A percentile compares a stretch with the other conserved stretches of the same genome.
These are phyloP conservation scores for Chaetomidium leptoderma DNA, from an alignment of 495 filamentous ascomycete genomes.

Conservation along the genomic window DNA sequence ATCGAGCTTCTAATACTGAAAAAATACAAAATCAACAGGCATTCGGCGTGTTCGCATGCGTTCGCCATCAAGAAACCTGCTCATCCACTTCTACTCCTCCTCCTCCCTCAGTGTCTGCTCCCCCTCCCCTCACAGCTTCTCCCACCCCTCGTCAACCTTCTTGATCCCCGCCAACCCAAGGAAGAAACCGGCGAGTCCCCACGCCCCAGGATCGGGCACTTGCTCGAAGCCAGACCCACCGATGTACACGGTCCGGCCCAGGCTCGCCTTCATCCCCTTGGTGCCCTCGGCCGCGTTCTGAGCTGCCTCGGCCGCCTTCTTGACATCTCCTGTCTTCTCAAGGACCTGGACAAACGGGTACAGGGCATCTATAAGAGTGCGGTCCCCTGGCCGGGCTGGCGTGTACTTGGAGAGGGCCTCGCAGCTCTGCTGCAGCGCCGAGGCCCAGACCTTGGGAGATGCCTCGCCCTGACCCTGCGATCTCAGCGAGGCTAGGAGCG, in stretches of 20 bases:
- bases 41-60: no score
- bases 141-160: slow-evolving; percentile 25
- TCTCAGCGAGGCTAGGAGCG: slow-evolving; percentile 72
- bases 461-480: slow-evolving; percentile 45
- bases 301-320: slow-evolving; percentile 69
- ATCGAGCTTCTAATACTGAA: no score
- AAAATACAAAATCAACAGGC: neutral
- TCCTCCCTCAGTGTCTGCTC: slow-evolving; percentile 58
- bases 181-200: slow-evolving; percentile 77
- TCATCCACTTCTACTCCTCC: no score
- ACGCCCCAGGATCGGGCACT: slow-evolving; percentile 89
- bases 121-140: slow-evolving; percentile 18
- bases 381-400: slow-evolving; percentile 80
- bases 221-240: slow-evolving; percentile 75
- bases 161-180: slow-evolving; percentile 59
- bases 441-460: slow-evolving; percentile 63
- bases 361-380: slow-evolving; percentile 87
- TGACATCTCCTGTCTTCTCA: slow-evolving; percentile 55
- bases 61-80: no score
- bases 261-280: slow-evolving; percentile 82
- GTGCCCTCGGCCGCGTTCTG: slow-evolving; percentile 73
- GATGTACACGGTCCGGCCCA: slow-evolving; percentile 89
- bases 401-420: slow-evolving; percentile 76
- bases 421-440: slow-evolving; percentile 66
- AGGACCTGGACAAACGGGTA: slow-evolving; percentile 79